Evolutionary conservation across 2,329 filamentous ascomycete genomes (phyloP).

Genomic region (Arthroderma sp.): DNA sequence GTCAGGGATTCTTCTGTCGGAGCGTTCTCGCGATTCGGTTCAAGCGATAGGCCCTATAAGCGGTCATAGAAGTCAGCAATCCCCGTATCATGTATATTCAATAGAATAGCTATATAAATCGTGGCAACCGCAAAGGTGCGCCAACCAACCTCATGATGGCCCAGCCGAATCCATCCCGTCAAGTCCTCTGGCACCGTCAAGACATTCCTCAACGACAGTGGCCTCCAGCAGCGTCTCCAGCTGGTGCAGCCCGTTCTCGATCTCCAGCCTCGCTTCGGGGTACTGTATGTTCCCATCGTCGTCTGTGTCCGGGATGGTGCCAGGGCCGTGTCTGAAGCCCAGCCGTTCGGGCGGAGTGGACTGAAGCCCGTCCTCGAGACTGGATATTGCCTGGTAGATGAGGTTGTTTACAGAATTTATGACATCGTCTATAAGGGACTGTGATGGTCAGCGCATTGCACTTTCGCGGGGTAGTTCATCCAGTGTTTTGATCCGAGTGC

Average conservation of each 20-base stretch:
- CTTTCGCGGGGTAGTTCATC: background rate
- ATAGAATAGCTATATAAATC: too few species aligned
- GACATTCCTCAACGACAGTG: conserved; percentile 70
- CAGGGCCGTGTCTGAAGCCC: conserved; percentile 54
- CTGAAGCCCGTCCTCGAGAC: conserved; percentile 71
- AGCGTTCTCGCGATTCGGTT: conserved; percentile 22
- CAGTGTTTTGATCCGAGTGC: background rate
- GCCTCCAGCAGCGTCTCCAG: conserved; percentile 70
- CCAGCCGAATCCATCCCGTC: conserved; percentile 64
- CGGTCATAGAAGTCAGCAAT: background rate
- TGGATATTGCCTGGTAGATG: conserved; percentile 77
- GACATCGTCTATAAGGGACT: conserved; percentile 94
- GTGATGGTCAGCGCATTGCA: conserved; percentile 9
- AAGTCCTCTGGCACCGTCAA: conserved; percentile 60
- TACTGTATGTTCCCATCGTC: conserved; percentile 36
- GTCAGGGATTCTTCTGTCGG: conserved; percentile 58
- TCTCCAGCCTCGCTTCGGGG: conserved; percentile 52
- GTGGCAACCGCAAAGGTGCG: background rate
- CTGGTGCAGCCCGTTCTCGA: conserved; percentile 78
- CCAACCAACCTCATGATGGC: conserved; percentile 62
- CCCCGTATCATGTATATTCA: background rate
- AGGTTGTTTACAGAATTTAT: conserved; percentile 94
- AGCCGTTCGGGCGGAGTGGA: conserved; percentile 61
- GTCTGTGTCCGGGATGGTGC: conserved; percentile 36
- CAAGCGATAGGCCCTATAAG: conserved; percentile 28